These are phyloP conservation scores for Pythium scleroteichum DNA, from an alignment of 352 stramenopile species.

Conservation along the genomic window DNA sequence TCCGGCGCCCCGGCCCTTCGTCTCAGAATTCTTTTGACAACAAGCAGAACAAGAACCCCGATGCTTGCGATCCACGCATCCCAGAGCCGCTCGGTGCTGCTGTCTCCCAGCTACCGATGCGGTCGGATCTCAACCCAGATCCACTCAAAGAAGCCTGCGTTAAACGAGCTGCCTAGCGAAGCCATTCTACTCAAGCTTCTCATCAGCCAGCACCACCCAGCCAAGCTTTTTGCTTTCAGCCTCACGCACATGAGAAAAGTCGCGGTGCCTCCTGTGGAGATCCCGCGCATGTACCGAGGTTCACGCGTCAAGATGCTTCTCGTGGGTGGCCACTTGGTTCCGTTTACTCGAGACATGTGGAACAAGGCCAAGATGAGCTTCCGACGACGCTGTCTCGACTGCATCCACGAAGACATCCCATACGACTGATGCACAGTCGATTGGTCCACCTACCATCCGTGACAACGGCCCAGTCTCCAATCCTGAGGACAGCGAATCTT, in stretches of 20 bases:
- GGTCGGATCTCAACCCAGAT: too few relatives aligned
- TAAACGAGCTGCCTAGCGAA: conserved; percentile 32
- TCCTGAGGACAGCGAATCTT: neutral
- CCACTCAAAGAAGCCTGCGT: neutral
- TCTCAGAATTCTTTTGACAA: too few relatives aligned
- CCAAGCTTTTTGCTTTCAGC: conserved; percentile 53
- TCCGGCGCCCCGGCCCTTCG: too few relatives aligned
- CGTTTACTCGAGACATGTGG: conserved; percentile 53
- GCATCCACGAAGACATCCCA: conserved; percentile 48
- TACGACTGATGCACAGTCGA: conserved; percentile 38
- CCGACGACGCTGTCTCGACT: conserved; percentile 28
- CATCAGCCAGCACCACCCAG: conserved; percentile 44
- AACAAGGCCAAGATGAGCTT: conserved; percentile 39
- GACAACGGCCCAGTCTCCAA: too few relatives aligned
- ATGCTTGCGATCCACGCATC: neutral
- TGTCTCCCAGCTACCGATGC: neutral
- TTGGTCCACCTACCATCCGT: too few relatives aligned
- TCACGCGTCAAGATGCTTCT: conserved; percentile 35
- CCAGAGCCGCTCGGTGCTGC: neutral
- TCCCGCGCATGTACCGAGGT: conserved; percentile 42
- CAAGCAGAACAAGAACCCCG: too few relatives aligned
- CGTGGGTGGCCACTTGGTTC: conserved; percentile 49
- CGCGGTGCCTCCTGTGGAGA: conserved; percentile 48
- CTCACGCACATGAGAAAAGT: conserved; percentile 49
- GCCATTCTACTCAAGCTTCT: conserved; percentile 46